Conservation (phyloP, 208 protist genomes). For the Leishmania lainsoni region DNA sequence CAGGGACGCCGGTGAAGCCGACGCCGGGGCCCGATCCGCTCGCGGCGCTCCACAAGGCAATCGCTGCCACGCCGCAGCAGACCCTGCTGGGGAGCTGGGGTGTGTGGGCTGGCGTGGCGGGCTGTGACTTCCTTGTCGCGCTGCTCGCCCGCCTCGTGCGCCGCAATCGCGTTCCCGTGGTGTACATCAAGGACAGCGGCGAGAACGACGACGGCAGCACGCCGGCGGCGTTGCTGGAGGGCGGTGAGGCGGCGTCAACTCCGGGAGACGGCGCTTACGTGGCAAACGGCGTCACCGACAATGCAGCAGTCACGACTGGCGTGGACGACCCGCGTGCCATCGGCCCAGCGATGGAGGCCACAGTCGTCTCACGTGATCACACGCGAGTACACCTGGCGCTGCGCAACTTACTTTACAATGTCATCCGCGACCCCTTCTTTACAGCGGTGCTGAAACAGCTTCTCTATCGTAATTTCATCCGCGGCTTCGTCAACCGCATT, state of each 20-base stretch:
- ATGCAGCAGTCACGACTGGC: background rate
- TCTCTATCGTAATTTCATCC: slow-evolving; percentile 65
- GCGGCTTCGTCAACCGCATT: slow-evolving; percentile 72
- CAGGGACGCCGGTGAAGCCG: slow-evolving; percentile 4
- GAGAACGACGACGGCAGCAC: slow-evolving; percentile 20
- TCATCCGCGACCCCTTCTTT: slow-evolving; percentile 87
- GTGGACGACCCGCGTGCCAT: slow-evolving; percentile 16
- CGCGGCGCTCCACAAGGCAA: slow-evolving; percentile 23
- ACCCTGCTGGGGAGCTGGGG: slow-evolving; percentile 63
- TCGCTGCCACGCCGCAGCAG: slow-evolving; percentile 38
- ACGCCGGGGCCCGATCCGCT: slow-evolving; percentile 13
- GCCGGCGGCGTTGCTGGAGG: slow-evolving; percentile 1
- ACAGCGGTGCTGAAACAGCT: slow-evolving; percentile 64
- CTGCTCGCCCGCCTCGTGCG: slow-evolving; percentile 60
- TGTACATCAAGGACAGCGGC: slow-evolving; percentile 55
- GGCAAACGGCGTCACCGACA: background rate
- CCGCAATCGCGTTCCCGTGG: slow-evolving; percentile 65
- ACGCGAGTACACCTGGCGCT: slow-evolving; percentile 69
- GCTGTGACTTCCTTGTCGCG: slow-evolving; percentile 54
- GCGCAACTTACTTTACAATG: slow-evolving; percentile 51
- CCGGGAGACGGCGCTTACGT: background rate
- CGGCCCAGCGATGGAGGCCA: slow-evolving; percentile 13
- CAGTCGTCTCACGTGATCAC: slow-evolving; percentile 61
- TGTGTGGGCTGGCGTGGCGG: slow-evolving; percentile 52
- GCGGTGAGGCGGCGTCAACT: background rate